Base-by-base conservation (phyloP, 2,329 filamentous ascomycete species). In the Pseudogymnoascus sp. region DNA sequence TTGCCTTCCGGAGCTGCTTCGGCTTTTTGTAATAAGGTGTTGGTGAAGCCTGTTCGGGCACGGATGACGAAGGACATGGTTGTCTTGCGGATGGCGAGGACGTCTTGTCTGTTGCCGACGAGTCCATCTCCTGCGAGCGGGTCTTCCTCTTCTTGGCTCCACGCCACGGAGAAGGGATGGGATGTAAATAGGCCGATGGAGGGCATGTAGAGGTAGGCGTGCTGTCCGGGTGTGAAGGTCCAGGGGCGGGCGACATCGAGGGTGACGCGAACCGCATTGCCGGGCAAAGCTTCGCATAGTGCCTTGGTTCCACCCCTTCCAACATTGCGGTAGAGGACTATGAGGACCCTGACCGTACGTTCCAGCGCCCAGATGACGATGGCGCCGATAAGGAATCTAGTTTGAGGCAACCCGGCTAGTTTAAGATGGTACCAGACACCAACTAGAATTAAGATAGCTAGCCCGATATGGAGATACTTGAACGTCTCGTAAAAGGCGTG, bases 401-500 rank as follows among this genome's bases (percentile, higher is more conserved):
- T 73, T 74, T 87, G 83, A 2, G 79, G 77, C 28, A 85, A 76
- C 4, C 77, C 69, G 65, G 81, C 78, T 50, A 89, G 74, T 65
- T 85, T 69, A 24, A 88, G 75, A 69, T 88, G 89, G 68, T 89
- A 84, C 82, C 85, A 92, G 5, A 91, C 75, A 10, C 83, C 87
- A 41, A 83, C 80, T 62, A 90, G 75, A 6, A 84, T 78, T 14
- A 84, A 72, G 16, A 83, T 79, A 35, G 86, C 89, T 24, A 85
- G 80, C 3, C 79, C 70, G 64, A 91, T 89, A 75, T 93, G 89
- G 35, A 89, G 72, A 63, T 89, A 78, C 74, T 92, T 85, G 81
- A 93, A 93, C 1, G 81, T 84, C 75, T 93, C 89, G 74, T 93
- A 93, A 72, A 89, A 91, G 14, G 89, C 89, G 72, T 93, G 89